Percentiles rank a stretch among this genome's conserved stretches.
phyloP scores from a whole-genome alignment of 2,329 filamentous ascomycete species.

The Thermothelomyces thermophilus region DNA sequence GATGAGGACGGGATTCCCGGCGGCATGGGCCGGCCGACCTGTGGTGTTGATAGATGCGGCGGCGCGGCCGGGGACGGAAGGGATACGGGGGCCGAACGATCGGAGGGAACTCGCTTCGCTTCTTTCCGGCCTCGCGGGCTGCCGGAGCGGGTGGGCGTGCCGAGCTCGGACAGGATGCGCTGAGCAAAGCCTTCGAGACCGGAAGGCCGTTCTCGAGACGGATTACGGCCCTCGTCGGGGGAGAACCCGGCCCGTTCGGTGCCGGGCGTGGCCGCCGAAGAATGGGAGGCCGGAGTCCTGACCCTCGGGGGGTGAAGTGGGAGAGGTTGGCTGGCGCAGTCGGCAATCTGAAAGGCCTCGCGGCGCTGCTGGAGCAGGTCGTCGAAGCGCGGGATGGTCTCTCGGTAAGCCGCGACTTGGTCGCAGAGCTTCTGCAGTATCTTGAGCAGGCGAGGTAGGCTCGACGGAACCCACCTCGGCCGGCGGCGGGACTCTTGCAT shows the following conservation, averaged over 20 bases:
- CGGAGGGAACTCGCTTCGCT: slow-evolving; percentile 28
- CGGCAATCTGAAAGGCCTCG: slow-evolving; percentile 57
- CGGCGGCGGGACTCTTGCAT: slow-evolving; percentile 47
- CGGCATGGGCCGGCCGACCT: slow-evolving; percentile 35
- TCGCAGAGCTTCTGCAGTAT: slow-evolving; percentile 55
- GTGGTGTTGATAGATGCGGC: slow-evolving; percentile 24
- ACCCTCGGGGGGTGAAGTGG: slow-evolving; percentile 25
- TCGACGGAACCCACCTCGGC: slow-evolving; percentile 46
- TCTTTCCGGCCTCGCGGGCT: slow-evolving; percentile 48
- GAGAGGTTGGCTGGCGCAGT: slow-evolving; percentile 35
- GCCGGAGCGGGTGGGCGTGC: slow-evolving; percentile 44
- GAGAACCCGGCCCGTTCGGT: slow-evolving; percentile 36
- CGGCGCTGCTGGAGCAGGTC: slow-evolving; percentile 61
- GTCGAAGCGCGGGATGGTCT: slow-evolving; percentile 64
- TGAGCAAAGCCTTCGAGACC: slow-evolving; percentile 57
- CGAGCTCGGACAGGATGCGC: slow-evolving; percentile 53
- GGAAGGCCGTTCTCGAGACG: slow-evolving; percentile 48
- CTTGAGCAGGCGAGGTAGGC: slow-evolving; percentile 47
- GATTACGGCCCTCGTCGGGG: slow-evolving; percentile 39
- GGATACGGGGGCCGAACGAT: slow-evolving; percentile 20
- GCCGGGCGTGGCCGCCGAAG: slow-evolving; percentile 19
- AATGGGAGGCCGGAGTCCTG: slow-evolving; percentile 15
- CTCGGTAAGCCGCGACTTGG: slow-evolving; percentile 56
- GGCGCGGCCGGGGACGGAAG: slow-evolving; percentile 33
- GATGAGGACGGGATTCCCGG: slow-evolving; percentile 29